A percentile compares a stretch with the other conserved stretches of the same genome.
phyloP scores from a whole-genome alignment of 164 flowering plant genomes.

The Dillenia turbinata region DNA sequence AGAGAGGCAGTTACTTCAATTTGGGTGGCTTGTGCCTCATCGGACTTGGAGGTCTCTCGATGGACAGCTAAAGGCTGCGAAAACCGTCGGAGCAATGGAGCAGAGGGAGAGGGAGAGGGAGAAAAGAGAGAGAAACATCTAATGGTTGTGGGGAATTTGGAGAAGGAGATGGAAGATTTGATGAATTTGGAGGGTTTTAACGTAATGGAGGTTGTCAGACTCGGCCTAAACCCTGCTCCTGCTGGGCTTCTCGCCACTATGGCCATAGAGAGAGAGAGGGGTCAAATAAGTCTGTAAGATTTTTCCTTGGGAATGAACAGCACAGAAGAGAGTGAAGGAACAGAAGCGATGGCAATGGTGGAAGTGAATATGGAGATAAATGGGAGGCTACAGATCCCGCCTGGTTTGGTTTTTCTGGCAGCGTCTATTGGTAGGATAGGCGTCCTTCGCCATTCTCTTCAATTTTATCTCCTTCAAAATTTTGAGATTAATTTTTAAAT shows the following conservation, averaged over 20 bases:
- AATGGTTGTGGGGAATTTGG: not conserved
- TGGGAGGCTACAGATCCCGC: too few species aligned
- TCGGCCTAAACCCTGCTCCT: constrained; percentile 1
- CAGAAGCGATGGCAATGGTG: too few species aligned
- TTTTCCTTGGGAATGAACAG: too few species aligned
- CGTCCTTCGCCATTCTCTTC: too few species aligned
- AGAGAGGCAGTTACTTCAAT: constrained; percentile 9
- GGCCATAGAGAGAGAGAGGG: constrained; percentile 8
- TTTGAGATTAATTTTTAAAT: too few species aligned
- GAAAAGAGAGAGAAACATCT: constrained; percentile 2
- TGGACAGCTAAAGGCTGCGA: constrained; percentile 10
- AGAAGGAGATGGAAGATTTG: not conserved
- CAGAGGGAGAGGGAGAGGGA: not conserved
- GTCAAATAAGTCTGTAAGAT: too few species aligned
- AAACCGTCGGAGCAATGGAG: constrained; percentile 3
- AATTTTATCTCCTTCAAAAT: too few species aligned
- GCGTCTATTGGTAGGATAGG: too few species aligned
- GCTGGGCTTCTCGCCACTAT: constrained; percentile 10
- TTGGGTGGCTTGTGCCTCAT: constrained; percentile 9
- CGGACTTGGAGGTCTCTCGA: constrained; percentile 16
- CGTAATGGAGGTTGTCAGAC: not conserved
- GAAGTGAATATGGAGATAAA: too few species aligned
- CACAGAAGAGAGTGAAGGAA: too few species aligned
- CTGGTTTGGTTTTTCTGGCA: too few species aligned
- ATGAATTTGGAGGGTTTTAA: constrained; percentile 5